A percentile compares a stretch with the other conserved stretches of the same genome.
phyloP scores from a whole-genome alignment of 306 rosid genomes.

The Rubus idaeus region DNA sequence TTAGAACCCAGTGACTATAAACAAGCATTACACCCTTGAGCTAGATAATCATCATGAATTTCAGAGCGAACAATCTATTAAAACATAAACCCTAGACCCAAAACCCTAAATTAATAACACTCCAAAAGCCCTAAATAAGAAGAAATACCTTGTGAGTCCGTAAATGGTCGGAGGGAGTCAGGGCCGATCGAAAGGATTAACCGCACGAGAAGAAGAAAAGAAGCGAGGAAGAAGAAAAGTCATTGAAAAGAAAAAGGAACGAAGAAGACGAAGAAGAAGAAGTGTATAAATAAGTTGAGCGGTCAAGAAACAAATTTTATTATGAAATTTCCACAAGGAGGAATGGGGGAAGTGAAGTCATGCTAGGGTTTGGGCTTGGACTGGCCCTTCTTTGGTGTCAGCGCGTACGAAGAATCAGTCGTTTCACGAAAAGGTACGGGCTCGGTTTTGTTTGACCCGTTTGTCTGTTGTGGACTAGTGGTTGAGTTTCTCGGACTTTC shows the following conservation, averaged over 20 bases:
- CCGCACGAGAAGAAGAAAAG: neutral
- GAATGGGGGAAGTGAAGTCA: neutral
- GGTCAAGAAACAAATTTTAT: neutral
- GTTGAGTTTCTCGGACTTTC: too few relatives aligned
- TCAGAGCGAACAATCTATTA: neutral
- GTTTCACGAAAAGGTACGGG: too few relatives aligned
- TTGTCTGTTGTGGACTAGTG: too few relatives aligned
- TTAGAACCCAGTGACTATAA: too few relatives aligned
- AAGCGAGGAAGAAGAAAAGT: neutral
- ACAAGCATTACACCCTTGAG: too few relatives aligned
- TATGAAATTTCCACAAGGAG: neutral
- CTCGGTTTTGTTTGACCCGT: too few relatives aligned
- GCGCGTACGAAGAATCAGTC: too few relatives aligned
- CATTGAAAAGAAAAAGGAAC: neutral
- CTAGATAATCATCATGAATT: too few relatives aligned
- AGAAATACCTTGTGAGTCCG: neutral
- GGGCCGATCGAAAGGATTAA: neutral
- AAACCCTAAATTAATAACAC: neutral
- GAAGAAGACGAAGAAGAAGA: neutral
- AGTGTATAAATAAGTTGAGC: neutral
- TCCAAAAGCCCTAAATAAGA: neutral
- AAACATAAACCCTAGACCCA: slow-evolving; percentile 2
- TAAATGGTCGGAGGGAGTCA: neutral
- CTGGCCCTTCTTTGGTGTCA: too few relatives aligned
- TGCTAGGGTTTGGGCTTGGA: neutral